phyloP scores from a whole-genome alignment of 371 early-diverging fungal species.

The Lichtheimia ornata region DNA sequence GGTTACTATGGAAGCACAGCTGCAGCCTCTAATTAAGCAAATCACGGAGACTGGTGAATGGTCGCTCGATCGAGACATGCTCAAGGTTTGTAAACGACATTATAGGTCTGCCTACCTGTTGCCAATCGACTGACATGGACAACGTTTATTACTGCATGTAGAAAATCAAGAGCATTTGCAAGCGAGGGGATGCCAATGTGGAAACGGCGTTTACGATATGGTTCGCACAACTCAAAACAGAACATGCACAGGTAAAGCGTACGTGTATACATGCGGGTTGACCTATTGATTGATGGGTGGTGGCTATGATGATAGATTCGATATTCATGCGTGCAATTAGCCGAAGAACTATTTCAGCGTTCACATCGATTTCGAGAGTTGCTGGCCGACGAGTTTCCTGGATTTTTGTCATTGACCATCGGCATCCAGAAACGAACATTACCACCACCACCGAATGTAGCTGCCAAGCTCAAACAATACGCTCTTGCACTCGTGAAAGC shows the following conservation, averaged over 20 bases:
- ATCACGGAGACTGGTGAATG: conserved; percentile 51
- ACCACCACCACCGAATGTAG: conserved; percentile 61
- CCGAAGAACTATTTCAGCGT: conserved; percentile 65
- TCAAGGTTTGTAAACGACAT: conserved; percentile 28
- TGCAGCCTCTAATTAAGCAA: conserved; percentile 24
- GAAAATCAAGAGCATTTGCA: conserved; percentile 61
- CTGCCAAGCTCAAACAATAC: conserved; percentile 50
- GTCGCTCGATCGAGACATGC: conserved; percentile 24
- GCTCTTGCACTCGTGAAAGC: conserved; percentile 54
- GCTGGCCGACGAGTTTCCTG: conserved; percentile 54
- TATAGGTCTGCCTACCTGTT: conserved; percentile 14
- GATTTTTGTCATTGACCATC: conserved; percentile 53
- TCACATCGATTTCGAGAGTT: conserved; percentile 67
- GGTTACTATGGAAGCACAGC: conserved; percentile 22
- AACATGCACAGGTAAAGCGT: conserved; percentile 62
- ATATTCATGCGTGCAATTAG: conserved; percentile 60
- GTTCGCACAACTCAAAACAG: conserved; percentile 55
- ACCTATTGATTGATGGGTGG: neutral
- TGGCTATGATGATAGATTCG: conserved; percentile 49
- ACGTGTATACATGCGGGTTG: neutral
- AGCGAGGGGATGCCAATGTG: conserved; percentile 47
- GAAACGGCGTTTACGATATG: conserved; percentile 46
- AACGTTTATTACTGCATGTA: conserved; percentile 19
- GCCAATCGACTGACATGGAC: conserved; percentile 15
- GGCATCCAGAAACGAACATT: conserved; percentile 58